Evolutionary conservation across 1,139 yeast species (phyloP), one percentile per base, ranked within the genome.

Genomic region (Taiozyma onychis): DNA sequence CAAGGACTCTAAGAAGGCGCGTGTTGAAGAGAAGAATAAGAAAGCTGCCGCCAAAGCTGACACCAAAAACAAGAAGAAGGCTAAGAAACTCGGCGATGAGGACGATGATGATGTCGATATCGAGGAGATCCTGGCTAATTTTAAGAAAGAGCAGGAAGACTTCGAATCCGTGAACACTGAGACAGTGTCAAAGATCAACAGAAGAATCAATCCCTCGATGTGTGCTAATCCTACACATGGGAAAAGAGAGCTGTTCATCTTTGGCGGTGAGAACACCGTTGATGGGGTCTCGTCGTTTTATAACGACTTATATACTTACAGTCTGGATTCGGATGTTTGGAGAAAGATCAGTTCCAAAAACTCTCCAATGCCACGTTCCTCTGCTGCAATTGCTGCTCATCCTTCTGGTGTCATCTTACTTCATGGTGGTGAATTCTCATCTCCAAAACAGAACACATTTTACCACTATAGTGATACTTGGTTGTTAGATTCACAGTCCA

Each of bases 401-500:
- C 96, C 97, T 2, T 83, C 91, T 3, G 98, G 98, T 9, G 71
- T 90, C 1, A 77, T 88, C 27, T 69, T 93, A 54, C 69, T 93
- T 75, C 93, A 89, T 71, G 99, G 98, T 48, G 99, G 99, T 58
- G 99, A 93, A 68, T 93, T 93, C 61, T 88, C 97, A 2, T 88
- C 96, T 8, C 98, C 98, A 2, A 93, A 91, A 63, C 99, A 93
- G 67, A 83, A 90, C 47, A 89, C 97, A 0, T 93, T 93, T 67
- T 95, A 93, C 67, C 99, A 93, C 68, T 93, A 89, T 66, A 95
- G 97, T 21, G 99, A 93, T 64, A 86, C 97, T 4, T 93, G 98
- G 98, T 75, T 91, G 48, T 72, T 93, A 54, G 98, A 93, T 62
- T 80, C 91, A 1, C 82, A 79, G 34, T 74, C 85, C 16, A 89